phyloP scores from a whole-genome alignment of 1,284 basidiomycete species.

The Leccinum ponderosum region DNA sequence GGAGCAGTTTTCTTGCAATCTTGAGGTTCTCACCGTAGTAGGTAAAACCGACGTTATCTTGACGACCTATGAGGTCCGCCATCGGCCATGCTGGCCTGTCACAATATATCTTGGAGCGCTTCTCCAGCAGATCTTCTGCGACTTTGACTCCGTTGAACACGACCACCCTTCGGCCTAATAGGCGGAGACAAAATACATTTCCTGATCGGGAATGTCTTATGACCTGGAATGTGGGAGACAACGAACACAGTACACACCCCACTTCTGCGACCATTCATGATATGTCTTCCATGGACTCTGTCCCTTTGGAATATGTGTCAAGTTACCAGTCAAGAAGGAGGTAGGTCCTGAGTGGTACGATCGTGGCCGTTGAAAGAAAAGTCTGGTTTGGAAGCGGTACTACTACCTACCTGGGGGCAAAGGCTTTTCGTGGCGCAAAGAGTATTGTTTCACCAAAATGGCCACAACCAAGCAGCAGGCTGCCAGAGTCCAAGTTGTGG shows the following conservation, averaged over 20 bases:
- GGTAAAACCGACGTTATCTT: conserved; percentile 12
- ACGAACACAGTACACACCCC: conserved; percentile 1
- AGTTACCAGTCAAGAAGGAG: conserved; percentile 5
- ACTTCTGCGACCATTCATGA: conserved; percentile 13
- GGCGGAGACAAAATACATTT: conserved; percentile 31
- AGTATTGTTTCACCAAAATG: not conserved
- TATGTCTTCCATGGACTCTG: conserved; percentile 12
- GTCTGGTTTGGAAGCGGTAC: not conserved
- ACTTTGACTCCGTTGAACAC: conserved; percentile 36
- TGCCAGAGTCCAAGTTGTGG: not conserved
- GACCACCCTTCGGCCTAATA: conserved; percentile 35
- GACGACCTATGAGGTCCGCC: conserved; percentile 36
- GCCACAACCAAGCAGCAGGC: not conserved
- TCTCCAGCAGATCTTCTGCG: conserved; percentile 37
- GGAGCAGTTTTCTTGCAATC: conserved; percentile 12
- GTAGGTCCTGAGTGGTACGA: conserved; percentile 1
- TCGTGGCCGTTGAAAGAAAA: not conserved
- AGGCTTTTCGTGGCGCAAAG: not conserved
- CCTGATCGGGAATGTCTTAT: conserved; percentile 2
- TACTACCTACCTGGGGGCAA: conserved; percentile 3
- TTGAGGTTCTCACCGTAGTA: conserved; percentile 14
- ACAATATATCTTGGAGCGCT: conserved; percentile 38
- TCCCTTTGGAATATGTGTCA: conserved; percentile 1
- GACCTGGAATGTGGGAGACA: not conserved
- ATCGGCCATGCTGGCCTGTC: conserved; percentile 33